Percentiles rank a stretch among this genome's conserved stretches.
These are phyloP conservation scores for Chionographis japonica DNA, from an alignment of 106 monocot species.

Conservation along the genomic window DNA sequence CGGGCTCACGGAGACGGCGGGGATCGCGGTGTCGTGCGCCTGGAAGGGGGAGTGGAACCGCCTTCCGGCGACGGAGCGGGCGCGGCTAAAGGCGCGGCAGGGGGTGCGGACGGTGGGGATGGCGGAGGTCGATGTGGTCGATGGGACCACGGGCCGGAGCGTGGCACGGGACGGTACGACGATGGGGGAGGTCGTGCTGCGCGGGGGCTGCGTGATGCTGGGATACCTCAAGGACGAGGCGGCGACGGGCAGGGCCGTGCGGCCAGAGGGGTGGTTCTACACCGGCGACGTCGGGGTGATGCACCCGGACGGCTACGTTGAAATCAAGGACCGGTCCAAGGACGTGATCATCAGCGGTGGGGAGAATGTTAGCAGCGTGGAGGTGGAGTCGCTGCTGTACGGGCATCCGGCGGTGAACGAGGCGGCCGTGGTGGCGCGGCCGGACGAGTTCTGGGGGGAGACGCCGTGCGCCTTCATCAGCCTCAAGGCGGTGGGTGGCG, in stretches of 20 bases:
- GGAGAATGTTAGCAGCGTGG: conserved; percentile 66
- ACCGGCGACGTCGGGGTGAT: conserved; percentile 78
- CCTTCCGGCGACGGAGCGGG: conserved; percentile 30
- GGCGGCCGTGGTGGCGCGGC: conserved; percentile 76
- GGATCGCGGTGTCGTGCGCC: conserved; percentile 14
- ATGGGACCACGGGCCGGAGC: conserved; percentile 30
- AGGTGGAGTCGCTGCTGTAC: conserved; percentile 64
- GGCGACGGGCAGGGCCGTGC: conserved; percentile 30
- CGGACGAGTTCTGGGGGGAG: conserved; percentile 79
- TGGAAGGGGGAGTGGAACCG: conserved; percentile 33
- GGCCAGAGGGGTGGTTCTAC: conserved; percentile 66
- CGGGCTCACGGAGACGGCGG: conserved; percentile 43
- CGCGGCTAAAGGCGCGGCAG: conserved; percentile 35
- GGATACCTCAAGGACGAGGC: conserved; percentile 65
- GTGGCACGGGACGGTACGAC: conserved; percentile 41
- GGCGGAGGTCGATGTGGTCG: conserved; percentile 47
- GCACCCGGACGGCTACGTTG: conserved; percentile 59
- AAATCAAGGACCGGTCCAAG: conserved; percentile 68
- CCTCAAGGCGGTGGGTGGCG: conserved; percentile 15
- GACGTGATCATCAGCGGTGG: conserved; percentile 88
- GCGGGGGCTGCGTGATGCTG: conserved; percentile 62
- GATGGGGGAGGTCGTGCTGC: conserved; percentile 60
- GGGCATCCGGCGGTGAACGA: conserved; percentile 69
- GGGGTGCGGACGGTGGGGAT: conserved; percentile 40
- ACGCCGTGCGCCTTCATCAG: conserved; percentile 69